A percentile compares a stretch with the other conserved stretches of the same genome.
These are phyloP conservation scores for Didymella pomorum DNA, from an alignment of 2,329 filamentous ascomycete genomes.

Conservation along the genomic window DNA sequence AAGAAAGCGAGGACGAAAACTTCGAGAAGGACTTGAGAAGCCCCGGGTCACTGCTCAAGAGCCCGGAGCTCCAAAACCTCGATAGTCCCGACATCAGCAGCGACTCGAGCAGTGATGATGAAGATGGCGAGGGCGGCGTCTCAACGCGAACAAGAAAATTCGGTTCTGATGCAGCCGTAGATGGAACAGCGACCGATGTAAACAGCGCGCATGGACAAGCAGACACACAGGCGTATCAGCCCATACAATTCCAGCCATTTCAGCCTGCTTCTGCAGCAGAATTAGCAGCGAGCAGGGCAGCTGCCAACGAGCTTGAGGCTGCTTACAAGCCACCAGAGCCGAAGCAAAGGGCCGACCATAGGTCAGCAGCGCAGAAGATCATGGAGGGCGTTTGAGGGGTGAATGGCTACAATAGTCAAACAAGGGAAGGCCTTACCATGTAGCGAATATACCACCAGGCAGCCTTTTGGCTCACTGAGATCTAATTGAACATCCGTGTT, in stretches of 20 bases:
- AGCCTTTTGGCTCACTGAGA: not conserved
- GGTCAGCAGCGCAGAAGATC: conserved; percentile 19
- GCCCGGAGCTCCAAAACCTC: conserved; percentile 50
- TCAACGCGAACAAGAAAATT: conserved; percentile 12
- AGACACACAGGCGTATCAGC: conserved; percentile 6
- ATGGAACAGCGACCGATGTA: not conserved
- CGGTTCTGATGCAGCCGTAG: conserved; percentile 11
- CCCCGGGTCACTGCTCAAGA: conserved; percentile 51
- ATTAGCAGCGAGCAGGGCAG: conserved; percentile 15
- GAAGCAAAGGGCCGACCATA: conserved; percentile 17
- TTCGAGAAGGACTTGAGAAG: conserved; percentile 38
- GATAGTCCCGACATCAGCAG: conserved; percentile 51
- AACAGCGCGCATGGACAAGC: not conserved
- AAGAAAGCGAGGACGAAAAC: conserved; percentile 31
- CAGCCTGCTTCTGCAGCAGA: conserved; percentile 18
- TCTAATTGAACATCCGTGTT: not conserved
- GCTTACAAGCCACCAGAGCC: conserved; percentile 12
- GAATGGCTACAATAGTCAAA: not conserved
- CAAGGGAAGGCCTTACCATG: not conserved
- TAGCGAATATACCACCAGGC: conserved; percentile 5
- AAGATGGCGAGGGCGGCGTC: conserved; percentile 23
- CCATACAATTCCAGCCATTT: conserved; percentile 9
- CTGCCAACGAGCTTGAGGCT: conserved; percentile 17
- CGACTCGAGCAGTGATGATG: conserved; percentile 44
- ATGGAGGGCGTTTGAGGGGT: conserved; percentile 19